Base-by-base conservation (phyloP, 2,329 filamentous ascomycete genomes). In the Sporothrix schenckii region DNA sequence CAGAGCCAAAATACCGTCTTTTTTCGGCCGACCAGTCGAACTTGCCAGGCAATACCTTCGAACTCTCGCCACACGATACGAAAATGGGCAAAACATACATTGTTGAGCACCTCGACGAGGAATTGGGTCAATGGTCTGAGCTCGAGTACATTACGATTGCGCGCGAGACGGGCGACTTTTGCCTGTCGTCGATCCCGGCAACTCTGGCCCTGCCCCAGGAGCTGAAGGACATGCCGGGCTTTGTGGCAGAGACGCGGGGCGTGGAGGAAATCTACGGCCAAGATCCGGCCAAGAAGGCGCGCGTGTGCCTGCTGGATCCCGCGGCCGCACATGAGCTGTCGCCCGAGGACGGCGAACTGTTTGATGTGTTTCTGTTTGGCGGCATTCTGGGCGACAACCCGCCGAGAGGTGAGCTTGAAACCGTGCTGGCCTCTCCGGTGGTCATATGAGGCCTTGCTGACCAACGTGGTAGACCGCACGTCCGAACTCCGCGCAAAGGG, bases 341-440 rank as follows among this genome's bases (percentile, higher is more conserved):
- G 63, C 95, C 95, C 0, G 89, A 91, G 71, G 95, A 99, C 81
- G 92, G 89, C 27, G 88, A 92, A 47, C 82, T 79, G 2, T 99
- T 99, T 80, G 92, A 97, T 76, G 90, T 92, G 11, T 99, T 98
- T 78, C 82, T 99, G 60, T 99, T 99, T 81, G 95, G 95, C 60
- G 95, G 95, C 16, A 99, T 99, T 76, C 83, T 99, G 73, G 95
- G 94, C 71, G 94, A 98, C 82, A 93, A 98, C 78, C 94, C 94
- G 72, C 94, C 94, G 63, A 85, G 94, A 87, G 93, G 93, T 95
- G 85, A 75, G 85, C 50, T 69, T 34, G 34, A 14, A 24, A 3
- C 39, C 19, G 2, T 7, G 21, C 44, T 27, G 49, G 5, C n/a
- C 9, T 34, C 10, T 24, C 39, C 0, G 2, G 5, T 56, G 16